These are phyloP conservation scores for Arachis stenosperma DNA, from an alignment of 306 rosid genomes.

Conservation along the genomic window DNA sequence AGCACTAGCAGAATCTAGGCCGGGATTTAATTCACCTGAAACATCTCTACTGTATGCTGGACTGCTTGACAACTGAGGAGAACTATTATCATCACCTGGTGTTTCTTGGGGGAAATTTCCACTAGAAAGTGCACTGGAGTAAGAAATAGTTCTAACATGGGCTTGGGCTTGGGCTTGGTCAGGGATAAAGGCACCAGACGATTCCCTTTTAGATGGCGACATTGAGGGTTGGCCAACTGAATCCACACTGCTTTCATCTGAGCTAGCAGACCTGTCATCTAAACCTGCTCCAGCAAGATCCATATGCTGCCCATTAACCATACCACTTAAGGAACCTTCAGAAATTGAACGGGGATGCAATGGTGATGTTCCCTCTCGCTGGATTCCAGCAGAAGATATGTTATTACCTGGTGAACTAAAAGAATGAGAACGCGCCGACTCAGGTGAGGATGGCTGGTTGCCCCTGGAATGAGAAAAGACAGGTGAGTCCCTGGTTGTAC, in stretches of 20 bases:
- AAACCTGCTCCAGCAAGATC: slow-evolving; percentile 58
- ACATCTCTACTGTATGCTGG: slow-evolving; percentile 71
- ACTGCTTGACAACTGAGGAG: slow-evolving; percentile 55
- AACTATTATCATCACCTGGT: slow-evolving; percentile 57
- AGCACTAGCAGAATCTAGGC: slow-evolving; percentile 52
- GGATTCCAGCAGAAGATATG: slow-evolving; percentile 51
- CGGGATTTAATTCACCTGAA: slow-evolving; percentile 65
- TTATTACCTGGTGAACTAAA: slow-evolving; percentile 61
- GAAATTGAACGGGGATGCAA: slow-evolving; percentile 78
- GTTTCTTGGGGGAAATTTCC: slow-evolving; percentile 55
- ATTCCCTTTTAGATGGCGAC: slow-evolving; percentile 65
- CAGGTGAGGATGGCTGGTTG: slow-evolving; percentile 65
- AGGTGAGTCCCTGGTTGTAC: slow-evolving; percentile 59
- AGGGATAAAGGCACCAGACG: slow-evolving; percentile 50
- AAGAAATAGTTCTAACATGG: slow-evolving; percentile 69
- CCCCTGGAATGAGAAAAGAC: slow-evolving; percentile 59
- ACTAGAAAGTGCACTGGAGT: slow-evolving; percentile 59
- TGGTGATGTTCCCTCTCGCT: slow-evolving; percentile 64
- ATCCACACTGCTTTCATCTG: slow-evolving; percentile 64
- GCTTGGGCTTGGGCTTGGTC: slow-evolving; percentile 60
- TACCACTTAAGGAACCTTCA: slow-evolving; percentile 70
- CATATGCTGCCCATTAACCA: slow-evolving; percentile 58
- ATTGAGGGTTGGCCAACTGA: slow-evolving; percentile 57
- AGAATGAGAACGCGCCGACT: slow-evolving; percentile 62
- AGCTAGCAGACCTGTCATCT: slow-evolving; percentile 68